phyloP scores from a whole-genome alignment of 2,329 filamentous ascomycete species.

The Colletotrichum tanaceti region DNA sequence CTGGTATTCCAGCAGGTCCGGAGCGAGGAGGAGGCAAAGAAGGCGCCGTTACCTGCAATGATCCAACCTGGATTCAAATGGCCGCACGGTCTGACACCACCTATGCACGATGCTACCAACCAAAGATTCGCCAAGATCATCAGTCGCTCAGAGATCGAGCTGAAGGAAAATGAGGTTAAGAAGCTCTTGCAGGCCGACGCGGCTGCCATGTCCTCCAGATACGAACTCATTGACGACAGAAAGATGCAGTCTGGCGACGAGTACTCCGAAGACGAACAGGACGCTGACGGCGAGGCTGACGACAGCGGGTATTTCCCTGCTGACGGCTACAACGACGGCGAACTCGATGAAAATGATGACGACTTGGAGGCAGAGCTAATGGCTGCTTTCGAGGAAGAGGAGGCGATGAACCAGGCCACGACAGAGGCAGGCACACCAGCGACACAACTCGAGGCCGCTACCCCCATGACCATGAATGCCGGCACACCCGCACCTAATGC shows the following conservation, averaged over 20 bases:
- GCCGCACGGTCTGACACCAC: conserved; percentile 87
- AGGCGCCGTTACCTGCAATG: conserved; percentile 76
- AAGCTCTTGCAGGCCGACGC: conserved; percentile 78
- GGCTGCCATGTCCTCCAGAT: conserved; percentile 68
- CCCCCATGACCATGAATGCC: conserved; percentile 57
- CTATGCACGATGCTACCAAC: conserved; percentile 86
- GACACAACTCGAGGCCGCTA: conserved; percentile 57
- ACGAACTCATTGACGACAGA: conserved; percentile 71
- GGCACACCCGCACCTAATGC: conserved; percentile 57
- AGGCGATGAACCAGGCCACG: conserved; percentile 52
- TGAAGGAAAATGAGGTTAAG: conserved; percentile 84
- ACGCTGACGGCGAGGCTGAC: conserved; percentile 59
- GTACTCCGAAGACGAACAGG: conserved; percentile 70
- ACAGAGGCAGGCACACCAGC: conserved; percentile 56
- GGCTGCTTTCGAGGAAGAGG: conserved; percentile 61
- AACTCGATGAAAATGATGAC: conserved; percentile 55
- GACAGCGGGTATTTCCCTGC: conserved; percentile 56
- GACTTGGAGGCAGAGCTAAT: conserved; percentile 68
- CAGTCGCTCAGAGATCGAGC: conserved; percentile 84
- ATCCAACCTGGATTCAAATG: conserved; percentile 78
- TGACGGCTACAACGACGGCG: conserved; percentile 46
- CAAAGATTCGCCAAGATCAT: conserved; percentile 86
- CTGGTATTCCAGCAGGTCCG: conserved; percentile 77
- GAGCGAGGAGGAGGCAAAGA: conserved; percentile 73
- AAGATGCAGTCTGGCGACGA: conserved; percentile 55